These are phyloP conservation scores for Fusarium sp. DNA, from an alignment of 2,329 filamentous ascomycete species.

Conservation along the genomic window DNA sequence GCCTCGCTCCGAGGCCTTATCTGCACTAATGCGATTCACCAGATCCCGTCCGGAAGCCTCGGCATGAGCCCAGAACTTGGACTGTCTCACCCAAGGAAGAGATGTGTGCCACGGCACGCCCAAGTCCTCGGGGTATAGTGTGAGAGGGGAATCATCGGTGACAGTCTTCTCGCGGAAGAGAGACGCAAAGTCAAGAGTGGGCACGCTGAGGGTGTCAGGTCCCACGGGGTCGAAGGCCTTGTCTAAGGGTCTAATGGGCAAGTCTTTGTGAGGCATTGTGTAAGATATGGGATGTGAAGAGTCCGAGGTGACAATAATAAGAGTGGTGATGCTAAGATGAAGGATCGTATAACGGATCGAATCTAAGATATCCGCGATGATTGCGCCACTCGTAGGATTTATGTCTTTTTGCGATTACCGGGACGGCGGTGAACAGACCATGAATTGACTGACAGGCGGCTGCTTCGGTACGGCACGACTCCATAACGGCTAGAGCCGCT, in stretches of 20 bases:
- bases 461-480: slow-evolving; percentile 24
- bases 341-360: background rate
- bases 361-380: background rate
- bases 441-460: slow-evolving; percentile 20
- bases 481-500: slow-evolving; percentile 28
- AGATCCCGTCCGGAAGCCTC: slow-evolving; percentile 13
- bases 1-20: slow-evolving; percentile 19
- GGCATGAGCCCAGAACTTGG: slow-evolving; percentile 17
- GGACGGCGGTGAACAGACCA: slow-evolving; percentile 24
- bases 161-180: background rate
- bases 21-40: slow-evolving; percentile 13
- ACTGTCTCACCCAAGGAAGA: slow-evolving; percentile 26
- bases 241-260: slow-evolving; percentile 18
- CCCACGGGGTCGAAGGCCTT: slow-evolving; percentile 18
- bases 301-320: too few relatives aligned
- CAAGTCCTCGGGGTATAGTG: slow-evolving; percentile 7
- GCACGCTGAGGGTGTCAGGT: background rate
- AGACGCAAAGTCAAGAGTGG: slow-evolving; percentile 18
- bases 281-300: too few relatives aligned
- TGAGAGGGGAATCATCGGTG: slow-evolving; percentile 15
- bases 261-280: slow-evolving; percentile 26
- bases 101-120: slow-evolving; percentile 21
- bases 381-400: slow-evolving; percentile 8
- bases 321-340: too few relatives aligned
- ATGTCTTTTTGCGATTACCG: slow-evolving; percentile 17